These are phyloP conservation scores for Silene uniflora DNA, from an alignment of 148 eudicot genomes.

Conservation along the genomic window DNA sequence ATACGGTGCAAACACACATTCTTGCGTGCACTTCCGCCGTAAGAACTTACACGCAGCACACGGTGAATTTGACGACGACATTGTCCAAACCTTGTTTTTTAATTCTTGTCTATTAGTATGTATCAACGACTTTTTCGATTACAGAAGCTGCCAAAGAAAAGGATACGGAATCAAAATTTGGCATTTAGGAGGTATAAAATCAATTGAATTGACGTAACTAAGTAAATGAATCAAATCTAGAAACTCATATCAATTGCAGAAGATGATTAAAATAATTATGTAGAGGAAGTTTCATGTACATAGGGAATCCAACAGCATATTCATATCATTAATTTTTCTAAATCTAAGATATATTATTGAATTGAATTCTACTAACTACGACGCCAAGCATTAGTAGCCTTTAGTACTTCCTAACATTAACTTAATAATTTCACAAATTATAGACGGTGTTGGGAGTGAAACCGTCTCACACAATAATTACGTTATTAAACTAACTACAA, in stretches of 20 bases:
- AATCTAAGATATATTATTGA: conserved; percentile 10
- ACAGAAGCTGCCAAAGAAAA: conserved; percentile 14
- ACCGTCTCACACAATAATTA: too few relatives aligned
- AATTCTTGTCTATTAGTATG: too few relatives aligned
- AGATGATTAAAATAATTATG: background rate
- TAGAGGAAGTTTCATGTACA: conserved; percentile 29
- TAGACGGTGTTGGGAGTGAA: too few relatives aligned
- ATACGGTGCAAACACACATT: conserved; percentile 84
- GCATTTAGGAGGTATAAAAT: background rate
- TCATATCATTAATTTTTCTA: conserved; percentile 16
- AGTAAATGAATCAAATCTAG: conserved; percentile 22
- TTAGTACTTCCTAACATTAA: too few relatives aligned
- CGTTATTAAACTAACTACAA: too few relatives aligned
- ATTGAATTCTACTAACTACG: conserved; percentile 7
- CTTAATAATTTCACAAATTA: too few relatives aligned
- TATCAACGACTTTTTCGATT: background rate
- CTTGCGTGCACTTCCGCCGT: conserved; percentile 75
- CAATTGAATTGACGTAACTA: background rate
- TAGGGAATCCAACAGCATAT: conserved; percentile 30
- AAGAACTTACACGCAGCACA: conserved; percentile 89
- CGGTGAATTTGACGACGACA: conserved; percentile 77
- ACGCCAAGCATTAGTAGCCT: too few relatives aligned
- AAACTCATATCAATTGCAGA: conserved; percentile 4
- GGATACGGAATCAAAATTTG: conserved; percentile 8
- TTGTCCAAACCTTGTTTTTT: background rate